Evolutionary conservation across 1,139 yeast species (phyloP).

Genomic region (Wickerhamiella pararugosa): DNA sequence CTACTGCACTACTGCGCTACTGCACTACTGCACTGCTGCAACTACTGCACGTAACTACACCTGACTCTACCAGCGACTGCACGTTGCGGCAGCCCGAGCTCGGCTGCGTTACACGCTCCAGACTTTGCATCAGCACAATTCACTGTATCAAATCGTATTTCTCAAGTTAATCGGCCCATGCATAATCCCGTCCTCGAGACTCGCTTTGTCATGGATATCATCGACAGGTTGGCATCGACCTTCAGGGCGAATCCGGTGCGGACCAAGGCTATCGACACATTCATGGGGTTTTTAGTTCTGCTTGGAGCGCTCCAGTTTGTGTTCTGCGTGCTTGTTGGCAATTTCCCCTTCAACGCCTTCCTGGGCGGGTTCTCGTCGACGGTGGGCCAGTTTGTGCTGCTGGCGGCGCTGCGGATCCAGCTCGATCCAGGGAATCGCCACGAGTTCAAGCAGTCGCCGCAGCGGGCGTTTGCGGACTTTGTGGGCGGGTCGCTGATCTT

Average conservation of each 20-base stretch:
- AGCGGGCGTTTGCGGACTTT: conserved; percentile 61
- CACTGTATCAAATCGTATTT: too few species aligned
- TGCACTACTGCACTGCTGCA: neutral
- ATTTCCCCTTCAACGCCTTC: conserved; percentile 93
- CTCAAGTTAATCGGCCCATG: neutral
- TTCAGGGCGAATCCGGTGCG: conserved; percentile 15
- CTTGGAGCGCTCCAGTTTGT: conserved; percentile 67
- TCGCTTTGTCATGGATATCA: conserved; percentile 11
- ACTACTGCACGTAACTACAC: neutral
- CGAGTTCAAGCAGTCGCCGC: conserved; percentile 44
- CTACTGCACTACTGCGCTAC: neutral
- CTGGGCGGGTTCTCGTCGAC: conserved; percentile 84
- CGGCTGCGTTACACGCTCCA: too few species aligned
- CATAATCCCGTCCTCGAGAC: neutral
- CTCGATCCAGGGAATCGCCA: conserved; percentile 29
- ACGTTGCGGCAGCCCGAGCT: too few species aligned
- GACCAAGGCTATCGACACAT: conserved; percentile 54
- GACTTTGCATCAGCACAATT: too few species aligned
- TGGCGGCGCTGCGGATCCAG: conserved; percentile 58
- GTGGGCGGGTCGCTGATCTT: conserved; percentile 73
- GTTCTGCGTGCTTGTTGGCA: conserved; percentile 65
- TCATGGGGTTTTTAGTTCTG: conserved; percentile 55
- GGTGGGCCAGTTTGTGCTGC: conserved; percentile 88
- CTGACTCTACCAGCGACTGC: too few species aligned
- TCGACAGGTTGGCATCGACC: conserved; percentile 13